A percentile compares a stretch with the other conserved stretches of the same genome.
phyloP scores from a whole-genome alignment of 176 grass and related monocot genomes.

The Ensete glaucum region DNA sequence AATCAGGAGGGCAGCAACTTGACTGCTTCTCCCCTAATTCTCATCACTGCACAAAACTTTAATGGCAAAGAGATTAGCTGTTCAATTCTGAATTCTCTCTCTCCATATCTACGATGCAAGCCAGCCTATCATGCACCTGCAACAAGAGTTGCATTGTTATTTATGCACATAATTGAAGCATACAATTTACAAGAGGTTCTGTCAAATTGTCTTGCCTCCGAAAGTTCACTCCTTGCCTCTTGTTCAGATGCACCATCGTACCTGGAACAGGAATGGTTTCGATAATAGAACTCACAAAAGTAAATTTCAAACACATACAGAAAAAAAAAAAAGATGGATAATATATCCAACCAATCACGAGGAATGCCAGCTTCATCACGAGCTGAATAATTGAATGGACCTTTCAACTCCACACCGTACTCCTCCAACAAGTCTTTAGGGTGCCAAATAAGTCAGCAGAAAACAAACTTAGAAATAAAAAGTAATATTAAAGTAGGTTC shows the following conservation, averaged over 20 bases:
- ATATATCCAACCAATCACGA: conserved; percentile 44
- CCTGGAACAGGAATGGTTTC: conserved; percentile 34
- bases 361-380: conserved; percentile 85
- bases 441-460: background rate
- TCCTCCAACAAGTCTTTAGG: conserved; percentile 67
- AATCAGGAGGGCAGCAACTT: too few species aligned
- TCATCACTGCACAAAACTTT: background rate
- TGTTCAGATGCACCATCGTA: conserved; percentile 43
- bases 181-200: background rate
- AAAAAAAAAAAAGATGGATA: background rate
- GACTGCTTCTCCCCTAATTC: background rate
- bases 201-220: conserved; percentile 32
- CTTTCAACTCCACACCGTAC: conserved; percentile 60
- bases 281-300: conserved; percentile 4
- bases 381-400: conserved; percentile 80
- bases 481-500: background rate
- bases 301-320: background rate
- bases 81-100: conserved; percentile 58
- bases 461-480: too few species aligned
- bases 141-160: background rate
- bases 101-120: conserved; percentile 72
- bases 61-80: conserved; percentile 12
- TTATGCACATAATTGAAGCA: background rate
- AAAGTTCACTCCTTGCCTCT: conserved; percentile 47
- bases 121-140: conserved; percentile 82